phyloP scores from a whole-genome alignment of 1,284 basidiomycete genomes.

The Leucoagaricus sp. region DNA sequence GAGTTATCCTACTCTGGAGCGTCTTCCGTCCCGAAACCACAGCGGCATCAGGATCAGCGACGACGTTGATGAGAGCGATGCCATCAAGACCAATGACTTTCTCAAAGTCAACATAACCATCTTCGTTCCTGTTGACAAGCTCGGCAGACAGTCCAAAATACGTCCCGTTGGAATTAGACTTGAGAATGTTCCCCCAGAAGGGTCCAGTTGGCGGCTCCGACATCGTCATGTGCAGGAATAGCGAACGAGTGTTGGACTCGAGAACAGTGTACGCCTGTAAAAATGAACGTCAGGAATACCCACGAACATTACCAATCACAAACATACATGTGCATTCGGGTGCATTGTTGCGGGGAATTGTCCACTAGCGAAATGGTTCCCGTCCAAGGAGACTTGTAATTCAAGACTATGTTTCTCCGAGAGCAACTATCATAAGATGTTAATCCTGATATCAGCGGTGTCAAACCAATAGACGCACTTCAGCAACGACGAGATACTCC shows the following conservation, averaged over 20 bases:
- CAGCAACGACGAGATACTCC: slow-evolving; percentile 92
- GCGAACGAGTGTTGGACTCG: slow-evolving; percentile 89
- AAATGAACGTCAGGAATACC: slow-evolving; percentile 3
- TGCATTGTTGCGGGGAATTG: slow-evolving; percentile 90
- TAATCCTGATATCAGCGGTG: neutral
- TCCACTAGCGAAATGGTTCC: slow-evolving; percentile 80
- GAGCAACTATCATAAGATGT: slow-evolving; percentile 50
- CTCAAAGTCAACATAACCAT: slow-evolving; percentile 96
- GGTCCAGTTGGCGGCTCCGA: slow-evolving; percentile 65
- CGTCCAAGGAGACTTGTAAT: slow-evolving; percentile 92
- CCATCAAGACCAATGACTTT: slow-evolving; percentile 97
- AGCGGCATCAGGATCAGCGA: slow-evolving; percentile 82
- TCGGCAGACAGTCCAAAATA: slow-evolving; percentile 89
- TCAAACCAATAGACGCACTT: slow-evolving; percentile 49
- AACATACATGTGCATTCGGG: slow-evolving; percentile 79
- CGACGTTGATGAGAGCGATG: slow-evolving; percentile 91
- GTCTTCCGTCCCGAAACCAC: slow-evolving; percentile 74
- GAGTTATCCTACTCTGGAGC: slow-evolving; percentile 88
- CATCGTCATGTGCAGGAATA: slow-evolving; percentile 97
- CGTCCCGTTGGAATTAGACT: slow-evolving; percentile 97
- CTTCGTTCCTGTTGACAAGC: slow-evolving; percentile 86
- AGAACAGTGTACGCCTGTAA: slow-evolving; percentile 87
- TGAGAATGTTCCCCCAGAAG: slow-evolving; percentile 92
- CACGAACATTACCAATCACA: neutral
- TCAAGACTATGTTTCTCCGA: slow-evolving; percentile 63